Evolutionary conservation across 1,284 basidiomycete genomes (phyloP).

Genomic region (Trichosporon sp.): DNA sequence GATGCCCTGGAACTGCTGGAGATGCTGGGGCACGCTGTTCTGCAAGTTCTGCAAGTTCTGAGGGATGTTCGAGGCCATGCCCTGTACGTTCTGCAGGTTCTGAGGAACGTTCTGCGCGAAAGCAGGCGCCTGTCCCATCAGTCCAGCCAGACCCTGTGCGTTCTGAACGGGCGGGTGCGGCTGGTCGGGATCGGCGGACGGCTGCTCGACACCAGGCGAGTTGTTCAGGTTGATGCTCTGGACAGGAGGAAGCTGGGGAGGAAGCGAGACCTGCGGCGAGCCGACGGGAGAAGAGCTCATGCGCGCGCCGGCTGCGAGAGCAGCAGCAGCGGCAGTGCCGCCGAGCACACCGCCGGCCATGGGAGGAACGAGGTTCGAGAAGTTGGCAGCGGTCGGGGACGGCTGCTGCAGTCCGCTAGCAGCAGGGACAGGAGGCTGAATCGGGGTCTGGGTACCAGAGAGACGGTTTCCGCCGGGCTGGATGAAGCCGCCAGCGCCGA

Average conservation of each 20-base stretch:
- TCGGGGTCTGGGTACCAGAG: not conserved
- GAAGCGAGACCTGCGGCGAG: not conserved
- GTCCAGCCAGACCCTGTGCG: not conserved
- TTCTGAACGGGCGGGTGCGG: not conserved
- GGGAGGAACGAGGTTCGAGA: not conserved
- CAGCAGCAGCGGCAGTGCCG: not conserved
- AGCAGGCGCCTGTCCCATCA: not conserved
- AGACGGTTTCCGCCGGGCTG: not conserved
- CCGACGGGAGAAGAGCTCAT: not conserved
- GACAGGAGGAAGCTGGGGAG: not conserved
- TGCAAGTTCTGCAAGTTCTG: not conserved
- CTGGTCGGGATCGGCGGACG: not conserved
- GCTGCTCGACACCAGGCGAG: not conserved
- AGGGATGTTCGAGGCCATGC: not conserved
- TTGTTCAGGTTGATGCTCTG: conserved; percentile 1
- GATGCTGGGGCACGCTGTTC: not conserved
- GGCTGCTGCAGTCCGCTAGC: not conserved
- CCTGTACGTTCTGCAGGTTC: not conserved
- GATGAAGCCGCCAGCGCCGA: not conserved
- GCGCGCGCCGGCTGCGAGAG: not conserved
- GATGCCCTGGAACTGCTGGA: not conserved
- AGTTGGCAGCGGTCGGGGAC: not conserved
- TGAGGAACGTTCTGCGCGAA: not conserved
- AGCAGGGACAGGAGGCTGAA: not conserved
- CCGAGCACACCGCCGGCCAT: not conserved